Base-by-base conservation (phyloP, 352 stramenopile species). In the Pythium folliculosum region DNA sequence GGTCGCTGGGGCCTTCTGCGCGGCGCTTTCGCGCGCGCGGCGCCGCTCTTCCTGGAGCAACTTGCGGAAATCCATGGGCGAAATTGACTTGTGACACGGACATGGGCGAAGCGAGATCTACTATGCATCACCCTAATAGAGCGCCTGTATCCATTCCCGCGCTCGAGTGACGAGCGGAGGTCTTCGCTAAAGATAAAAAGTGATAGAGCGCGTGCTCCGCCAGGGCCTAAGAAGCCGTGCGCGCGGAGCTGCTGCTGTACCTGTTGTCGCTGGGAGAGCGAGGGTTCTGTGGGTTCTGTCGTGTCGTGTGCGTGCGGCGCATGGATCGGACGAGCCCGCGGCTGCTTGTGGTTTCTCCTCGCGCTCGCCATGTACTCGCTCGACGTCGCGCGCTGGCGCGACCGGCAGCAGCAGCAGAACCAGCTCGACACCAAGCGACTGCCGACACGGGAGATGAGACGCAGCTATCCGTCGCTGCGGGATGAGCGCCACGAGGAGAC, bases 1-100 rank as follows among this genome's bases (percentile, higher is more conserved):
- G 1, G 14, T 2, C 32, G 12, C 12, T 13, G 27, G 72, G 49
- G 40, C 63, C 55, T 54, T 57, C 37, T 52, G 49, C 4, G 40
- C 30, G n/a, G 64, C 64, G 38, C 56, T 61, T 57, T 54, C 38
- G 22, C 40, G 74, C 60, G 69, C 73, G 50, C 79, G 78, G 40
- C 70, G 69, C 21, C 79, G 79, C 67, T 88, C 81, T 23, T 88
- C 79, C 22, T 69, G 76, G 23, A 90, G 63, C 62, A 90, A 52
- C 53, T 75, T 67, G 6, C 74, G 67, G 38, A 90, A 88, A 65
- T 90, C 74, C 77, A 90, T 89, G 5, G 44, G 3, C 1, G 38
- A 21, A 17, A 17, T 27, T 13, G 25, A 30, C 21, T 21, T 19
- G 19, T 49, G 35, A 13, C 8, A 40, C 10, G 35, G 12, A 40